Evolutionary conservation across 83 land plant species (phyloP), one percentile per base, ranked within the genome.

Genomic region (Diphasiastrum complanatum): DNA sequence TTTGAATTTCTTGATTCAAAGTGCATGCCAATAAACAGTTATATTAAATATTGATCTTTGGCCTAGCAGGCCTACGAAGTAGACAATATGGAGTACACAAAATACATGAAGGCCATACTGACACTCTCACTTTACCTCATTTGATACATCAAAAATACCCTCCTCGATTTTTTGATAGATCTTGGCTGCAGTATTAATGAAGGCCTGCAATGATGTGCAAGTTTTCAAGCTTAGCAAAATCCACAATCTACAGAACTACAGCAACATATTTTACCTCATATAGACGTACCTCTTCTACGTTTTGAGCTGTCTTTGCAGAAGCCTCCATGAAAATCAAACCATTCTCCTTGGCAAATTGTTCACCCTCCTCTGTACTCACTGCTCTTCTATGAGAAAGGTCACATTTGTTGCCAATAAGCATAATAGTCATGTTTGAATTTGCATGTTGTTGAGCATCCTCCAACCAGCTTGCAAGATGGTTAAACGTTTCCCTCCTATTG

Each of bases 361-460:
- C 67, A 32, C 67, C 64, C 52, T 65, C 67, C 46, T 65, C 64
- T 19, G 67, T 65, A 49, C 67, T 65, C 12, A 65, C 64, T 0
- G 67, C 67, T 54, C 67, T 50, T 38, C 64, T 31, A 23, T 65
- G 67, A 24, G 64, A 47, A 34, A 65, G 37, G 45, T 65, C 67
- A 53, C 67, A 65, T 28, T 65, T 65, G 67, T 65, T 65, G 31
- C 67, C 64, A 65, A 65, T 65, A 22, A 65, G 64, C 64, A 65
- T 65, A 1, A 65, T 65, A 12, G 67, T 53, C 67, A 65, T 65
- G 25, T 65, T 65, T 3, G 67, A 65, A 35, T 65, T 65, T 12
- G 67, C 67, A 53, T 65, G 67, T 25, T 65, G 64, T 35, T 45
- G 35, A 11, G 67, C 64, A 53, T 65, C 67, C 33, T 65, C 67